Percentiles rank a stretch among this genome's conserved stretches.
phyloP scores from a whole-genome alignment of 164 flowering plant genomes.

The Nymphaea colorata region DNA sequence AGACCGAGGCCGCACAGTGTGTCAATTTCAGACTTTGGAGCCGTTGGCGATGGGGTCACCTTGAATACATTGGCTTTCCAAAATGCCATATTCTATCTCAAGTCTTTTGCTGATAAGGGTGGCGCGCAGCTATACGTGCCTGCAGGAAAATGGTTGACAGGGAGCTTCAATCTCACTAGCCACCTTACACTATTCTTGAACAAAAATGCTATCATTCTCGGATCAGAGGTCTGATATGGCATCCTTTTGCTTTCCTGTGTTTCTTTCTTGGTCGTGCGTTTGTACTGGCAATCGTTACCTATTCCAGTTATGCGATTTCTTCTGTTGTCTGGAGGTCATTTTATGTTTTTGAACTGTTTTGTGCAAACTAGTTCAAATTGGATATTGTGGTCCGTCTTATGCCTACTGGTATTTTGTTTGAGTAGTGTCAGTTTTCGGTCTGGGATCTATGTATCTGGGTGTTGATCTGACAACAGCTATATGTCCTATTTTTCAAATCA shows the following conservation, averaged over 20 bases:
- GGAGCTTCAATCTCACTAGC: constrained; percentile 86
- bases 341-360: too few species aligned
- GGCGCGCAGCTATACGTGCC: constrained; percentile 96
- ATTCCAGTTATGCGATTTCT: too few species aligned
- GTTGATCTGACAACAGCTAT: too few species aligned
- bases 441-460: too few species aligned
- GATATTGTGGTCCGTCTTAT: too few species aligned
- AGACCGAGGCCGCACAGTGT: constrained; percentile 86
- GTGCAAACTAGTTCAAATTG: too few species aligned
- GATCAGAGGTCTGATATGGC: constrained; percentile 47
- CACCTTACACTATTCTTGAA: constrained; percentile 91
- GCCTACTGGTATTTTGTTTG: too few species aligned
- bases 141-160: constrained; percentile 85
- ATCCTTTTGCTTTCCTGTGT: not conserved
- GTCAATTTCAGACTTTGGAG: constrained; percentile 86
- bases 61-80: constrained; percentile 84
- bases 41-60: constrained; percentile 92
- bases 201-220: constrained; percentile 73
- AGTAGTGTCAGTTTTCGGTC: too few species aligned
- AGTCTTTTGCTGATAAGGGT: constrained; percentile 88
- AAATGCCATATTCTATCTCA: constrained; percentile 87
- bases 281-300: too few species aligned
- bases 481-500: too few species aligned
- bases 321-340: too few species aligned
- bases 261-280: not conserved